Evolutionary conservation across 768 basidiomycete genomes (phyloP).

Genomic region (button mushroom (Agaricus bisporus)): DNA sequence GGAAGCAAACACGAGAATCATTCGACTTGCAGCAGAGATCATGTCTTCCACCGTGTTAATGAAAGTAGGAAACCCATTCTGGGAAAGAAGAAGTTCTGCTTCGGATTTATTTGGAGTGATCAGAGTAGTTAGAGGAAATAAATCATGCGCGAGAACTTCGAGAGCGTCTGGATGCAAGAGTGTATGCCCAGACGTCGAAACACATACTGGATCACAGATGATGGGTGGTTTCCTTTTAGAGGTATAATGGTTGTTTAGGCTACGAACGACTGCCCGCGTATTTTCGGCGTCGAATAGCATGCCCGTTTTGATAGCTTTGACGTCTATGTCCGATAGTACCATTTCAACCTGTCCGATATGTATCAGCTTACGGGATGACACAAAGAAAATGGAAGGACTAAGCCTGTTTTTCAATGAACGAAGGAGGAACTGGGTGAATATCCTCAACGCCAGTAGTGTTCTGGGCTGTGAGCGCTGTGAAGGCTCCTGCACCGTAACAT

Average conservation of each 20-base stretch:
- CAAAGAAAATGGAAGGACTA: constrained; percentile 14
- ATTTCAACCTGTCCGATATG: constrained; percentile 1
- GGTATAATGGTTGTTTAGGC: constrained; percentile 32
- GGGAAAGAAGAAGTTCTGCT: constrained; percentile 60
- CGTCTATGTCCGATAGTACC: constrained; percentile 63
- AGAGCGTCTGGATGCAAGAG: constrained; percentile 68
- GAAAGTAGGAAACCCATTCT: constrained; percentile 16
- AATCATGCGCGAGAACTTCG: constrained; percentile 44
- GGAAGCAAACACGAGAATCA: constrained; percentile 39
- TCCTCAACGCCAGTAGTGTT: constrained; percentile 82
- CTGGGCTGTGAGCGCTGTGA: constrained; percentile 87
- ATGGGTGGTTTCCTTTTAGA: constrained; percentile 36
- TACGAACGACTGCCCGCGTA: constrained; percentile 40
- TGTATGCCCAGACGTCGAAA: constrained; percentile 84
- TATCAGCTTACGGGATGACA: neutral
- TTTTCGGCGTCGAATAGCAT: constrained; percentile 71
- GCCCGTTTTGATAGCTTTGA: constrained; percentile 80
- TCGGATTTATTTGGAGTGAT: constrained; percentile 87
- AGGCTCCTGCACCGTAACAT: constrained; percentile 75
- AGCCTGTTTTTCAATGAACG: constrained; percentile 74
- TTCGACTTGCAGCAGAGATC: constrained; percentile 45
- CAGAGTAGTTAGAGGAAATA: constrained; percentile 66
- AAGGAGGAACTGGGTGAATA: constrained; percentile 59
- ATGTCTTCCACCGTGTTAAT: constrained; percentile 53
- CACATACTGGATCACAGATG: constrained; percentile 86